Conservation (phyloP, 345 rosid species). For the Eucalyptus camaldulensis region DNA sequence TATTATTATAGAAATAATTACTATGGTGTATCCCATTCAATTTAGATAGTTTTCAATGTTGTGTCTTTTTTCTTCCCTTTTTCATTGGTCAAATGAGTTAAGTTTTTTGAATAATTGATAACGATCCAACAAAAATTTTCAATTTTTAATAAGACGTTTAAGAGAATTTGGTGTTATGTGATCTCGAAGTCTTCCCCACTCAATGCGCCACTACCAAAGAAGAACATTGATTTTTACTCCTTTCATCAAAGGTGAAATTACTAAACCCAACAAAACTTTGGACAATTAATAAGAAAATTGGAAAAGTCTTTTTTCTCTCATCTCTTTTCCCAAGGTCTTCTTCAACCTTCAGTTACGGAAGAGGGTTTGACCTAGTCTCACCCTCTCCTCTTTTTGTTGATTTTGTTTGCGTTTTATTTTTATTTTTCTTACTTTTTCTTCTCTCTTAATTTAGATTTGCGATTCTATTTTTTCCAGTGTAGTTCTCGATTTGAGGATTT, state of each 20-base stretch:
- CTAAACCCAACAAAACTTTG: neutral
- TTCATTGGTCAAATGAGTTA: neutral
- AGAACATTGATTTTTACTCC: neutral
- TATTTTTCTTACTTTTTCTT: too few relatives aligned
- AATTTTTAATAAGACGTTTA: neutral
- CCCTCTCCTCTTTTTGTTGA: too few relatives aligned
- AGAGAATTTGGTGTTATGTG: neutral
- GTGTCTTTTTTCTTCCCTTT: neutral
- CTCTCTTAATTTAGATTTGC: too few relatives aligned
- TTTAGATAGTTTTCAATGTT: neutral
- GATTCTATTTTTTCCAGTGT: too few relatives aligned
- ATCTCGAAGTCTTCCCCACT: neutral
- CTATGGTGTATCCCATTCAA: neutral
- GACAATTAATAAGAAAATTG: neutral
- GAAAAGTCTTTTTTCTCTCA: neutral
- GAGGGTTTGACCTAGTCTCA: too few relatives aligned
- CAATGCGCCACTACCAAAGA: neutral
- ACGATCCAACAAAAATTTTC: neutral
- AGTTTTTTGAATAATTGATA: neutral
- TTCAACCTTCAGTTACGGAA: too few relatives aligned
- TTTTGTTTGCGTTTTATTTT: too few relatives aligned
- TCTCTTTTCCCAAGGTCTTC: too few relatives aligned
- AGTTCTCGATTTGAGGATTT: too few relatives aligned
- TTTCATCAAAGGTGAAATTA: neutral
- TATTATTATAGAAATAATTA: neutral